These are phyloP conservation scores for Polytrichum formosum DNA, from an alignment of 225 moss, liverwort and hornwort species.

Conservation along the genomic window DNA sequence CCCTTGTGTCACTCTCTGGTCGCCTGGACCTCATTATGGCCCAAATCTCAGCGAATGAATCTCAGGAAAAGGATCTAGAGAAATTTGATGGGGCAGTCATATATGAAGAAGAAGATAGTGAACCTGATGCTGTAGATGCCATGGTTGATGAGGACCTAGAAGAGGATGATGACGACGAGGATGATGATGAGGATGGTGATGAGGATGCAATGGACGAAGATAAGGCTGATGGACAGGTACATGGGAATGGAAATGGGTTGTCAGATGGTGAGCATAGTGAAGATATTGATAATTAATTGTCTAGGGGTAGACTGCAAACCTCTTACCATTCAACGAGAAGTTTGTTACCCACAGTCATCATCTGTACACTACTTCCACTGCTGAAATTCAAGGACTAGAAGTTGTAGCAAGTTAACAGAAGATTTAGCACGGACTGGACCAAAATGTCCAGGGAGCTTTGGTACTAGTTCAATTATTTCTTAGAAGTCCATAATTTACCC, in stretches of 20 bases:
- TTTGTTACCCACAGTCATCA: too few species aligned
- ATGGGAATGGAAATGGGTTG: constrained; percentile 44
- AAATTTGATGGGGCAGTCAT: constrained; percentile 60
- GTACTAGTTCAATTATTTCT: neutral
- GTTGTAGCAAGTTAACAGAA: neutral
- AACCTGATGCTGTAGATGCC: constrained; percentile 75
- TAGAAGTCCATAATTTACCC: neutral
- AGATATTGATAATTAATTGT: neutral
- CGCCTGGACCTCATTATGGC: constrained; percentile 89
- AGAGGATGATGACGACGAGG: constrained; percentile 41
- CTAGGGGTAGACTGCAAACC: too few species aligned
- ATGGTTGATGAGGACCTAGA: constrained; percentile 47
- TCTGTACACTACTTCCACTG: too few species aligned
- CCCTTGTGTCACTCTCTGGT: constrained; percentile 81
- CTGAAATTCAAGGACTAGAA: too few species aligned
- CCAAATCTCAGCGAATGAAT: constrained; percentile 66
- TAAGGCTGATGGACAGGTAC: constrained; percentile 45
- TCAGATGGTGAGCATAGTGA: constrained; percentile 33
- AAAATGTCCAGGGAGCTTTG: neutral
- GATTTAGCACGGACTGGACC: neutral
- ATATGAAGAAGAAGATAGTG: constrained; percentile 88
- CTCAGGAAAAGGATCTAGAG: constrained; percentile 19
- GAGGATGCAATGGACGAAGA: constrained; percentile 38
- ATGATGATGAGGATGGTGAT: constrained; percentile 48
- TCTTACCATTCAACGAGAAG: too few species aligned